These are phyloP conservation scores for Fraxinus quadrangulata DNA, from an alignment of 257 asterid species.

Conservation along the genomic window DNA sequence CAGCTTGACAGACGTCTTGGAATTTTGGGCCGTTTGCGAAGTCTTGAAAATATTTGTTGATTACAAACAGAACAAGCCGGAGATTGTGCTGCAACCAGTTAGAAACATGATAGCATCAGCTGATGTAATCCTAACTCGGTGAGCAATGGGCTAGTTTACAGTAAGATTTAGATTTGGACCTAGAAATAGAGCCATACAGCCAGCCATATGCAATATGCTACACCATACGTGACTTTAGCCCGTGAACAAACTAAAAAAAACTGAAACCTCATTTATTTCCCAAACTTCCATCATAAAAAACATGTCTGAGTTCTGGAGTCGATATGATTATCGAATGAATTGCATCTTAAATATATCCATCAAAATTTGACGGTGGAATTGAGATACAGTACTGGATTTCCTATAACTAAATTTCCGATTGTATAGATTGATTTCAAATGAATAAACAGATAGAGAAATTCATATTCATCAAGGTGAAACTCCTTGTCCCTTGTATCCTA, in stretches of 20 bases:
- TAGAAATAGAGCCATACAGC: neutral
- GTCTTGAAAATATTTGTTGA: conserved; percentile 90
- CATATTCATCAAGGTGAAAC: too few relatives aligned
- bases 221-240: neutral
- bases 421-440: too few relatives aligned
- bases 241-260: neutral
- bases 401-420: too few relatives aligned
- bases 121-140: neutral
- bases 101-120: conserved; percentile 26
- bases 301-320: neutral
- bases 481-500: neutral
- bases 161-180: neutral
- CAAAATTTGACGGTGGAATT: neutral
- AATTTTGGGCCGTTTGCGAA: conserved; percentile 69
- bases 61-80: conserved; percentile 84
- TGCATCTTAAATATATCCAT: neutral
- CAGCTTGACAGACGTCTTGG: conserved; percentile 93
- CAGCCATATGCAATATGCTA: neutral
- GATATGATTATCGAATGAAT: neutral
- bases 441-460: too few relatives aligned
- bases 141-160: neutral
- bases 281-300: neutral
- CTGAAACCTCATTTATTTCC: neutral
- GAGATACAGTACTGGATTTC: neutral
- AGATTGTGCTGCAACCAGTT: conserved; percentile 81